Evolutionary conservation across 305 asterid genomes (phyloP), one percentile per base, ranked within the genome.

Genomic region (Solanum aculeatissimum): DNA sequence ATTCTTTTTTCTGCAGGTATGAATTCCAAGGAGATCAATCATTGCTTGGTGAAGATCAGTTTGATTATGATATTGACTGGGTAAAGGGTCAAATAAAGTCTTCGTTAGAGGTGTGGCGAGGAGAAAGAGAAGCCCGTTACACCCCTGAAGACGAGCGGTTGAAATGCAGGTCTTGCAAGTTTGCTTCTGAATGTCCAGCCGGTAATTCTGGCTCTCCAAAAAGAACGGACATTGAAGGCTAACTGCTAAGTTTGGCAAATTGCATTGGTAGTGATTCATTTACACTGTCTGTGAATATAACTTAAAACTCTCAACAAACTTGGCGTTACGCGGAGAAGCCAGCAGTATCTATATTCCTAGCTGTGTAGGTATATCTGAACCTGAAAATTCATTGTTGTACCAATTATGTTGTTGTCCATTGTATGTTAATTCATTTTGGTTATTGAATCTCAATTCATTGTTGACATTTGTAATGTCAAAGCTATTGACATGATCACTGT

Each of bases 1-100:
- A 23, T 83, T 58, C 32, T 42, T 54, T 42, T 49, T 57, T 65
- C 79, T 42, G 21, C 57, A 96, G 99, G 87, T 96, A 96, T 54
- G 99, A 96, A 85, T 90, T 85, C 38, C 99, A 96, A 88, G 91
- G 89, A 83, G 97, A 95, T 90, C 91, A 93, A 84, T 91, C 99
- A 14, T 88, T 94, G 87, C 86, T 96, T 79, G 99, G 95, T 27
- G 98, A 96, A 85, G 93, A 90, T 83, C 84, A 57, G 88, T 96
- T 96, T 82, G 78, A 32, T 38, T 91, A 91, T 84, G 97, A 92
- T 77, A 87, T 84, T 3, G 89, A 86, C 38, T 93, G 94, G 97
- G 86, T 96, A 18, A 84, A 90, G 86, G 89, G 86, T 86, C 93
- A 96, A 88, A 91, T 95, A 4, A 90, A 87, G 88, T 90, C 91